These are phyloP conservation scores for Forsythia viridissima DNA, from an alignment of 257 asterid species.

Conservation along the genomic window DNA sequence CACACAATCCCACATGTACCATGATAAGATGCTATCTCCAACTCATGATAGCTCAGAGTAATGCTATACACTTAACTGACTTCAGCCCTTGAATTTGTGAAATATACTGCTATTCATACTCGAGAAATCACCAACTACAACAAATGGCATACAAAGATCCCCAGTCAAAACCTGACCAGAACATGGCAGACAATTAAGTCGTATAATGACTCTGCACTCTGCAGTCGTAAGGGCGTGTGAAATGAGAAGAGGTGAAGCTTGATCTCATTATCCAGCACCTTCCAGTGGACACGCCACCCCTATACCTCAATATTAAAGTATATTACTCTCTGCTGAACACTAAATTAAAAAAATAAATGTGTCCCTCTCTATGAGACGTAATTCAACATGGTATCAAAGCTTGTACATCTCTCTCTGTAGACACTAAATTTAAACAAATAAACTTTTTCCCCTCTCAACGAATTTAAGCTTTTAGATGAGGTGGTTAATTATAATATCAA, in stretches of 20 bases:
- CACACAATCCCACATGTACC: neutral
- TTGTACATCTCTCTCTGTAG: too few species aligned
- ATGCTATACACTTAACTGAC: slow-evolving; percentile 5
- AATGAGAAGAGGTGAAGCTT: neutral
- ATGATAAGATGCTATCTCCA: neutral
- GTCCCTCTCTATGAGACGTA: neutral
- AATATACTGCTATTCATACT: slow-evolving; percentile 4
- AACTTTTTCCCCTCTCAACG: too few species aligned
- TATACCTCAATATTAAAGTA: neutral
- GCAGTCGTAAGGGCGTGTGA: neutral
- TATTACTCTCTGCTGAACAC: neutral
- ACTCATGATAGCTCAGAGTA: slow-evolving; percentile 13
- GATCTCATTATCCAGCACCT: neutral
- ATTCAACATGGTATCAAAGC: too few species aligned
- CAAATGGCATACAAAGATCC: neutral
- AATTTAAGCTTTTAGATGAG: neutral
- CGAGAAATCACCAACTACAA: neutral
- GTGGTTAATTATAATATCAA: too few species aligned
- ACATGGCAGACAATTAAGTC: neutral
- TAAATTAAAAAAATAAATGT: too few species aligned
- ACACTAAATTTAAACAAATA: too few species aligned
- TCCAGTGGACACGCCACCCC: neutral
- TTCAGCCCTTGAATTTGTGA: neutral
- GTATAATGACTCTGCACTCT: neutral
- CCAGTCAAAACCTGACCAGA: neutral